Evolutionary conservation across 2,329 filamentous ascomycete species (phyloP), one percentile per base, ranked within the genome.

Genomic region (Phialophora expanda): DNA sequence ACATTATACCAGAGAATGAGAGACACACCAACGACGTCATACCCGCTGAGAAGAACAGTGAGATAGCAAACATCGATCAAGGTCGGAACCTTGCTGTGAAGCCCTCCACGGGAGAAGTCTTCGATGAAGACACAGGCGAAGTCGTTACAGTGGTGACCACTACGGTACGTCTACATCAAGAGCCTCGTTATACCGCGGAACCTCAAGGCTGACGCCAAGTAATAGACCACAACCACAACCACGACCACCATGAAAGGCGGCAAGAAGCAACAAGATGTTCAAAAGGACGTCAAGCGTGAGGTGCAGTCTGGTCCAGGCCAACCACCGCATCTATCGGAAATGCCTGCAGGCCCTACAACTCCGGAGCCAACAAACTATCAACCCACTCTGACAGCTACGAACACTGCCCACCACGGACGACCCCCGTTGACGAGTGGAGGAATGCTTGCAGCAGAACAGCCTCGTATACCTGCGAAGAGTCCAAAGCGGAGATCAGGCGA

Each of bases 81-180:
- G 59, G 63, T 44, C 48, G 69, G 54, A 72, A 72, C 56, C 64
- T 72, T n/a, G 67, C 67, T 5, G 44, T 72, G 28, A 69, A 66
- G 50, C 68, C 64, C 11, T 69, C 69, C 17, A 72, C 69, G 4
- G 70, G 70, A 22, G 67, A 72, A 54, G 70, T 72, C 7, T 70
- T 71, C 62, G 70, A 72, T 53, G 66, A 70, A 51, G 70, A 72
- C 30, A 72, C 70, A 9, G 70, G 70, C 12, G 69, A 72, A 38
- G 63, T 72, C n/a, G 68, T 72, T 17, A 72, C 70, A 11, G 68
- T 71, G 7, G 70, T 72, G 48, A 72, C 70, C 8, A 72, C 70
- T 2, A 72, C 70, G 1, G 58, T 61, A 44, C 34, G 30, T 44
- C n/a, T 30, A 44, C 38, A 1, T 44, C 38, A 44, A 44, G 38